phyloP scores from a whole-genome alignment of 352 stramenopile species.

The Pythium phragmitis region DNA sequence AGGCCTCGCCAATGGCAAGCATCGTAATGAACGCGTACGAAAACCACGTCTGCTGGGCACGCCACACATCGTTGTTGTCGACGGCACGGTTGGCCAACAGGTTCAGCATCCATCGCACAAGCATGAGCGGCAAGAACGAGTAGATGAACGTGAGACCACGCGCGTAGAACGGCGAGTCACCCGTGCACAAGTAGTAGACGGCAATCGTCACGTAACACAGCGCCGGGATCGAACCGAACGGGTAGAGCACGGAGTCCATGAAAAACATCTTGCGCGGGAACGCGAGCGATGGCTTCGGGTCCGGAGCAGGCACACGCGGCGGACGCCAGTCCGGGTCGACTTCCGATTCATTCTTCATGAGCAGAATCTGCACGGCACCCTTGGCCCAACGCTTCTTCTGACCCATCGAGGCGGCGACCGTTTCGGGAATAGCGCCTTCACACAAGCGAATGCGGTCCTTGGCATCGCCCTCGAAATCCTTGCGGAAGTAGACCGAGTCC shows the following conservation, averaged over 20 bases:
- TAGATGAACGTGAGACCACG: constrained; percentile 79
- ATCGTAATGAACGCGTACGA: constrained; percentile 89
- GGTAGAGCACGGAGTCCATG: constrained; percentile 88
- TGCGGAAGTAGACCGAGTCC: constrained; percentile 89
- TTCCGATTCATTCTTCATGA: constrained; percentile 89
- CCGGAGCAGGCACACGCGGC: constrained; percentile 74
- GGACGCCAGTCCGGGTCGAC: constrained; percentile 88
- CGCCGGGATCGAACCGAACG: constrained; percentile 84
- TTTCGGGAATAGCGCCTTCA: constrained; percentile 83
- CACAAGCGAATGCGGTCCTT: constrained; percentile 86
- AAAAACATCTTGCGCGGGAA: constrained; percentile 91
- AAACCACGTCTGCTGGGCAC: constrained; percentile 89
- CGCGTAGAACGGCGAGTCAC: constrained; percentile 84
- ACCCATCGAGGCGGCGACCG: constrained; percentile 81
- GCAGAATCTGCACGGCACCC: constrained; percentile 85
- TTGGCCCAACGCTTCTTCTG: constrained; percentile 89
- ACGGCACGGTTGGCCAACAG: constrained; percentile 82
- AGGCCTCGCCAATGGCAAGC: constrained; percentile 80
- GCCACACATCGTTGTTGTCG: constrained; percentile 90
- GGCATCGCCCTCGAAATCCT: constrained; percentile 85
- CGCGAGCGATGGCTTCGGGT: constrained; percentile 75
- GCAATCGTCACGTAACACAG: constrained; percentile 85
- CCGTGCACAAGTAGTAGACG: constrained; percentile 86
- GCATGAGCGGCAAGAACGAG: constrained; percentile 85
- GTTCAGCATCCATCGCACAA: constrained; percentile 80